Base-by-base conservation (phyloP, 208 protist genomes). In the Crithidia mellificae region DNA sequence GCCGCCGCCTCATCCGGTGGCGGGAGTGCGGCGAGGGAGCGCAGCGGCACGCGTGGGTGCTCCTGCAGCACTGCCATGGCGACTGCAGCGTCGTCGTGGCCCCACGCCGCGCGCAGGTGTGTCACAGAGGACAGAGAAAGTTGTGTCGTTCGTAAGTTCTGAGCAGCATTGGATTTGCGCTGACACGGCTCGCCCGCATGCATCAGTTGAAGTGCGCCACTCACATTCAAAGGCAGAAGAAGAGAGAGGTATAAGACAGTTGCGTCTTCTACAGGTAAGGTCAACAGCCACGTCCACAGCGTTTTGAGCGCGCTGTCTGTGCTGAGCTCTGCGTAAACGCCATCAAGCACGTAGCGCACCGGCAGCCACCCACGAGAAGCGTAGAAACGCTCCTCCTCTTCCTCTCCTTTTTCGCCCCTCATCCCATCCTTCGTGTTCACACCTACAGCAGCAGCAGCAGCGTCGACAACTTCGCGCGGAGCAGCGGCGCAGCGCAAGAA, bases 41-140 rank as follows among this genome's bases (percentile, higher is more conserved):
- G 47, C 24, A 85, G 51, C 14, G 63, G 36, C 29, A 72, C 59
- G 8, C 27, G 55, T 3, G 59, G 41, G 51, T 87, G 81, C 52
- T 69, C 75, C 25, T 19, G 38, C 30, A 77, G 25, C 1, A 83
- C 75, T 1, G 57, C 54, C 15, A 24, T 34, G 2, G 51, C 59
- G 20, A 83, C 39, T 38, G 2, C 19, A 17, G 20, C 30, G 14
- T 74, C 34, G 12, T 56, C 58, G 47, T 87, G 73, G 9, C 64
- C 73, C 73, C 74, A 83, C 11, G 69, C 63, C 2, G 73, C 81
- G 15, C 77, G 72, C 19, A 83, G 38, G 24, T 72, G 66, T 4
- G 66, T 72, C 14, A 70, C 32, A n/a, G 54, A 46, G 19, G 65
- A 24, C 34, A 32, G 22, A n/a, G n/a, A n/a, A n/a, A n/a, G n/a